phyloP scores from a whole-genome alignment of 2,329 filamentous ascomycete genomes.

The Diaporthe sp. region DNA sequence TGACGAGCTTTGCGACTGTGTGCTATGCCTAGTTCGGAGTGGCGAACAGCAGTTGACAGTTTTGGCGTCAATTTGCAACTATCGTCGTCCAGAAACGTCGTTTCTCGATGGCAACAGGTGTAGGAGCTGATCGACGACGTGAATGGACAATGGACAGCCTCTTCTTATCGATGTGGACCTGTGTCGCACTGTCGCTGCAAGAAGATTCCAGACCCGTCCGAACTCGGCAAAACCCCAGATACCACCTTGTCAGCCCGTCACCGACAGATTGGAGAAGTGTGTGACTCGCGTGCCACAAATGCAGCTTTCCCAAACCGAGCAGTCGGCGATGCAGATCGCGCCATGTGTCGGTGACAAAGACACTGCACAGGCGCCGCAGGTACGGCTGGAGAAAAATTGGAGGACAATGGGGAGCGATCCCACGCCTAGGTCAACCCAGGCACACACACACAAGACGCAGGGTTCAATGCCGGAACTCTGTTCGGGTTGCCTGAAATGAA shows the following conservation, averaged over 20 bases:
- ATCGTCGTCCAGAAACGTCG: constrained; percentile 23
- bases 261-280: constrained; percentile 28
- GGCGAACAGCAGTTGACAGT: neutral
- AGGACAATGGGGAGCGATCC: neutral
- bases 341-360: constrained; percentile 11
- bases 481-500: constrained; percentile 28
- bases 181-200: neutral
- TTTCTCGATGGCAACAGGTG: neutral
- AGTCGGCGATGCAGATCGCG: constrained; percentile 16
- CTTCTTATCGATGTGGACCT: neutral
- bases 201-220: constrained; percentile 21
- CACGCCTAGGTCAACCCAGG: neutral
- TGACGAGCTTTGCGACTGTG: neutral
- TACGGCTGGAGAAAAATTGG: constrained; percentile 1
- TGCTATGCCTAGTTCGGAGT: constrained; percentile 19
- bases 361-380: neutral
- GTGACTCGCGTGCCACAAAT: constrained; percentile 31
- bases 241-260: constrained; percentile 15
- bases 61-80: neutral
- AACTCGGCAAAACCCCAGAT: constrained; percentile 11
- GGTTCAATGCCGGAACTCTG: neutral
- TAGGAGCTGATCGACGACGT: neutral
- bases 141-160: neutral
- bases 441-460: neutral
- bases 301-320: constrained; percentile 17